Evolutionary conservation across 1,284 basidiomycete genomes (phyloP), one percentile per base, ranked within the genome.

Genomic region (Ceratobasidium sp.): DNA sequence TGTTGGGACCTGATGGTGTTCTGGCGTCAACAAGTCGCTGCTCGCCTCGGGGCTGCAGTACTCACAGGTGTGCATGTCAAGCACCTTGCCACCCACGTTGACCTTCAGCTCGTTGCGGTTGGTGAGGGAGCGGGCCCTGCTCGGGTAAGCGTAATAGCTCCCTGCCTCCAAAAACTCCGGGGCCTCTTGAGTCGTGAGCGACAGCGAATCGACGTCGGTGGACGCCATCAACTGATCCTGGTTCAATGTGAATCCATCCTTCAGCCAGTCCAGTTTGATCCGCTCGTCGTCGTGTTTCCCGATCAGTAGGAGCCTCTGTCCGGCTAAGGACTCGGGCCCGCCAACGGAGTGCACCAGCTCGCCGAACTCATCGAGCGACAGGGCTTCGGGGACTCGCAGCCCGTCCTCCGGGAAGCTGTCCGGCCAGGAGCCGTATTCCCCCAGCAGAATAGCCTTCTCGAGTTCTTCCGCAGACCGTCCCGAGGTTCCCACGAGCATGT

Each of bases 61-160:
- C 66, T 68, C 23, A 68, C 66, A 52, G 33, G 46, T 50, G 33
- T 52, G 65, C 46, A 68, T 52, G 2, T 68, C 23, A 14, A 68
- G 12, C 16, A 6, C 12, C 27, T 52, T 68, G 6, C 48, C 46
- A 12, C 46, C 30, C 2, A 68, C 50, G 1, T 33, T 30, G 18
- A 68, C 66, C 16, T 16, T 5, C 27, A 68, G 23, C 2, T 52
- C 66, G 30, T 68, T 68, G 6, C 27, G 4, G 20, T 68, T 50
- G 1, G 48, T 68, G 20, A 68, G 18, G 3, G 66, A 30, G 1
- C 20, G 1, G 10, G 14, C 66, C 18, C 48, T 48, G 66, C 23
- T 50, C 3, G 66, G 66, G 23, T 68, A 68, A 35, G 66, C n/a
- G 35, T 68, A 20, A 30, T 52, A 52, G 35, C 16, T 23, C 8